Evolutionary conservation across 2,329 filamentous ascomycete species (phyloP), one percentile per base, ranked within the genome.

Genomic region (Xylariaceae sp.): DNA sequence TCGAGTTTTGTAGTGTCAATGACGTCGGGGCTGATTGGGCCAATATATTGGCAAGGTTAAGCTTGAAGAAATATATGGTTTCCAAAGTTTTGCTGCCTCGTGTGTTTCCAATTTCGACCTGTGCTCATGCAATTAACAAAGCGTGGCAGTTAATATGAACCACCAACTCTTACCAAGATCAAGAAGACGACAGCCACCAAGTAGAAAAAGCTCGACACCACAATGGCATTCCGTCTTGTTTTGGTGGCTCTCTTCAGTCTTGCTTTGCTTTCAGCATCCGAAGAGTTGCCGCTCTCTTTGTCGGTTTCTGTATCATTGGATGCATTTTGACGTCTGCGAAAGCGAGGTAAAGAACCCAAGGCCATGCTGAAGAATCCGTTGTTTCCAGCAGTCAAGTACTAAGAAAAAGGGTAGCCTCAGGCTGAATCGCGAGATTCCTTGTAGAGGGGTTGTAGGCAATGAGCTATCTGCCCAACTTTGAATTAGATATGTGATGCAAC

Each of bases 11-110:
- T 41, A 96, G 81, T 7, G 64, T 67, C 21, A 82, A 76, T 8
- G 87, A 86, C 71, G 92, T 89, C 37, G 89, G 88, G 14, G 91
- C 83, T 4, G 84, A 86, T 29, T 85, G 78, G 0, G 90, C 89
- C 54, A 96, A 88, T 71, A 97, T 89, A 68, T 96, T 84, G 65
- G 90, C 85, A 45, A 97, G 82, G 74, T 96, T 84, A 67, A 97
- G 84, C 67, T 88, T 89, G 74, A 96, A 88, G 75, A 97, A 95
- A 77, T 90, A 96, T 66, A 90, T 91, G 56, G 85, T 77, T 58
- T 82, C 83, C 29, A 93, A 79, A 6, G 89, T 82, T 14, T 79
- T 69, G 55, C 81, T 82, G 66, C 86, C 79, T 67, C 79, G 81
- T 50, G 87, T 88, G 74, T 90, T 92, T 65, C 91, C 92, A 65